Evolutionary conservation across 495 filamentous ascomycete genomes (phyloP).

Genomic region (Jackrogersella minutella): DNA sequence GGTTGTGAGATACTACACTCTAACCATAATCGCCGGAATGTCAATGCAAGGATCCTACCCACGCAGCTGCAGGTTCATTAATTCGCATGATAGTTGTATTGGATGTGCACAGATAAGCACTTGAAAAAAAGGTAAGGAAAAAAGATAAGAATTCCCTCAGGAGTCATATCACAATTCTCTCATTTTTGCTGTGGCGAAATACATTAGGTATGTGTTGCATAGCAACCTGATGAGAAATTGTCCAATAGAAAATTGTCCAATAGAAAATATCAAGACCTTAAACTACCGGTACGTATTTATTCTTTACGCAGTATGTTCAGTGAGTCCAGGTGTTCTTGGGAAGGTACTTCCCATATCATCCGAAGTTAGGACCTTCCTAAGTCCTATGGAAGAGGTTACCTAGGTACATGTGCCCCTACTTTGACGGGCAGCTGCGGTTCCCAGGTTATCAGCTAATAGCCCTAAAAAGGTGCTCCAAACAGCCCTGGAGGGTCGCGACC

Average conservation of each 20-base stretch:
- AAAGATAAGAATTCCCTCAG: neutral
- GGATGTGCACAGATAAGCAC: neutral
- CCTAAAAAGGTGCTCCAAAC: constrained; percentile 26
- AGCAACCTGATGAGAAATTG: neutral
- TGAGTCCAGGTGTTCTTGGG: neutral
- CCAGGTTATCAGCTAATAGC: constrained; percentile 12
- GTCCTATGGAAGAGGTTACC: neutral
- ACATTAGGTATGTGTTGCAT: neutral
- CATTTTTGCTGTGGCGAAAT: neutral
- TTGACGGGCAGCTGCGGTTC: constrained; percentile 7
- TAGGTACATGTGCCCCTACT: neutral
- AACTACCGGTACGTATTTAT: neutral
- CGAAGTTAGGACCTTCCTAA: neutral
- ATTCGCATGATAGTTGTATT: neutral
- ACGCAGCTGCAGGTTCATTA: neutral
- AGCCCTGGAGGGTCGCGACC: too few species aligned
- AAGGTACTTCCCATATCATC: too few species aligned
- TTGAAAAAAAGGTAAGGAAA: neutral
- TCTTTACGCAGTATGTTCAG: neutral
- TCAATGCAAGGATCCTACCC: constrained; percentile 14
- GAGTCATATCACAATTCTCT: neutral
- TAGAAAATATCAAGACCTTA: neutral
- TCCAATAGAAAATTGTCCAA: neutral
- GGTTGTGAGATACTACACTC: too few species aligned
- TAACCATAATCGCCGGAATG: too few species aligned